Percentiles rank a stretch among this genome's conserved stretches.
These are phyloP conservation scores for Rossbeevera mucosa DNA, from an alignment of 768 basidiomycete species.

Conservation along the genomic window DNA sequence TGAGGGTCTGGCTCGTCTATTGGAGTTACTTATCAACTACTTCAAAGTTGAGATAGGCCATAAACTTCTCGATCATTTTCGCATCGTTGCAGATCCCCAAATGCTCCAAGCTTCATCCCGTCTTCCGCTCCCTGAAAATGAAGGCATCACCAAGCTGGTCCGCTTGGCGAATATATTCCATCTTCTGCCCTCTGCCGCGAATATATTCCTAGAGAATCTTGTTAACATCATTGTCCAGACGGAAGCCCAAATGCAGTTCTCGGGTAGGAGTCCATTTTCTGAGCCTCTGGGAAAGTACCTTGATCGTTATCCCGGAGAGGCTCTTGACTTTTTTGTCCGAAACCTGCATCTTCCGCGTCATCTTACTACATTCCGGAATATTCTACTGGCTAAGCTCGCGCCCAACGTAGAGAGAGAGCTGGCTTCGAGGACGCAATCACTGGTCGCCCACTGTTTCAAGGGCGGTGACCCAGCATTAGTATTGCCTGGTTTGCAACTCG, in stretches of 20 bases:
- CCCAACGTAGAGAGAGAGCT: constrained; percentile 70
- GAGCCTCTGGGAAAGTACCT: constrained; percentile 88
- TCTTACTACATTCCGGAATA: constrained; percentile 78
- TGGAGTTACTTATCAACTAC: constrained; percentile 95
- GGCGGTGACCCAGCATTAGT: constrained; percentile 48
- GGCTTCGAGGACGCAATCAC: constrained; percentile 49
- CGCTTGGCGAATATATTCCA: constrained; percentile 98
- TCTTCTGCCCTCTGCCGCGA: constrained; percentile 88
- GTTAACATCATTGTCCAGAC: constrained; percentile 87
- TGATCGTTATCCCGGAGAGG: constrained; percentile 83
- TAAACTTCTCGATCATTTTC: constrained; percentile 95
- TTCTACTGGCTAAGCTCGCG: constrained; percentile 75
- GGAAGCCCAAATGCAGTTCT: constrained; percentile 88
- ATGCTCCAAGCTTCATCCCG: constrained; percentile 77
- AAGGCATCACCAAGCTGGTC: constrained; percentile 88
- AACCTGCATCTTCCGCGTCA: constrained; percentile 76
- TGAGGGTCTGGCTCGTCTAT: constrained; percentile 88
- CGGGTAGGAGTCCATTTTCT: constrained; percentile 86
- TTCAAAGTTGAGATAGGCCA: constrained; percentile 99
- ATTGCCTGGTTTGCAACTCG: constrained; percentile 68
- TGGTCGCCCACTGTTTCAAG: constrained; percentile 50
- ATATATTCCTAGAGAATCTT: constrained; percentile 86
- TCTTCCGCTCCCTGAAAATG: constrained; percentile 79
- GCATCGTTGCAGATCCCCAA: constrained; percentile 84
- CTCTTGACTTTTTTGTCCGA: constrained; percentile 78